A percentile compares a stretch with the other conserved stretches of the same genome.
phyloP scores from a whole-genome alignment of 2,329 filamentous ascomycete genomes.

The Epichloe sibirici region DNA sequence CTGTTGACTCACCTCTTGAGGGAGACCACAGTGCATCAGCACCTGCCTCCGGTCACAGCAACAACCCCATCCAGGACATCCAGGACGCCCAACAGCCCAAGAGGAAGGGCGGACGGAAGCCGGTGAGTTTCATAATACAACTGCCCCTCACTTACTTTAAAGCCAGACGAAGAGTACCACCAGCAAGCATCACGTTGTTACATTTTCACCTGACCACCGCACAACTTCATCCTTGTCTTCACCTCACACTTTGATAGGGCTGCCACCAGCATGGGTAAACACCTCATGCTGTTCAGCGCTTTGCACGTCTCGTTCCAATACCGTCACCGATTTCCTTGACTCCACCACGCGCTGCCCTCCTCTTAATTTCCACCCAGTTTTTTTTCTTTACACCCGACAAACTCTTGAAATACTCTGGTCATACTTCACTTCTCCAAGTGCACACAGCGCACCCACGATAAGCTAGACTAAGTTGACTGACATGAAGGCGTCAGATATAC shows the following conservation, averaged over 20 bases:
- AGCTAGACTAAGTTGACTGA: conserved; percentile 4
- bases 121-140: conserved; percentile 49
- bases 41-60: conserved; percentile 14
- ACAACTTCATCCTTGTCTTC: neutral
- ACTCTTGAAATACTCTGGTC: neutral
- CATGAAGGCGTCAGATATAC: conserved; percentile 58
- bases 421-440: neutral
- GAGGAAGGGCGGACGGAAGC: conserved; percentile 94
- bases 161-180: no score
- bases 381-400: no score
- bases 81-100: conserved; percentile 61
- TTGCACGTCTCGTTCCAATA: neutral
- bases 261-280: no score
- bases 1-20: conserved; percentile 47
- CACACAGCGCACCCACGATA: neutral
- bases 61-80: conserved; percentile 32
- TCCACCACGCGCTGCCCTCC: neutral
- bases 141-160: conserved; percentile 1
- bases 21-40: conserved; percentile 31
- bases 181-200: no score
- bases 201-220: neutral
- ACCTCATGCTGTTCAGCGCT: neutral
- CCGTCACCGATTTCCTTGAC: neutral
- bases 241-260: neutral
- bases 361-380: neutral